Base-by-base conservation (phyloP, 768 basidiomycete genomes). In the Tricholoma flavovirens region DNA sequence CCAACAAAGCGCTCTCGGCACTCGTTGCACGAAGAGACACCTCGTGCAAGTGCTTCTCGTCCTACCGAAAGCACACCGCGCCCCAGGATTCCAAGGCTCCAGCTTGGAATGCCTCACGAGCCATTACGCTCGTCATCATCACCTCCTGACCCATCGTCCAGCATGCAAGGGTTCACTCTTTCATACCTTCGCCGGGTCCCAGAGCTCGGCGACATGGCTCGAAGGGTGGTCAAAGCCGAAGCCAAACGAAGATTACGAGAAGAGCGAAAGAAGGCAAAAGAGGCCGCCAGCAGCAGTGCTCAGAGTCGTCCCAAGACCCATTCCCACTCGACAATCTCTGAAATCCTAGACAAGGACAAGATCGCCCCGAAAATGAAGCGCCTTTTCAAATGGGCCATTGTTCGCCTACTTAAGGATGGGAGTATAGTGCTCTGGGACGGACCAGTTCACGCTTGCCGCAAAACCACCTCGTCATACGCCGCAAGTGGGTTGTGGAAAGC, bases 161-260 rank as follows among this genome's bases (percentile, higher is more conserved):
- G 49, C 0, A 62, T 69, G 35, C 67, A 69, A 33, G 87, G 87
- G 1, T 89, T 86, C 65, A 85, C 88, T 0, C 68, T 90, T 6
- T 88, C 88, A 0, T 84, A 90, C 62, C 76, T 92, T 2, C 82
- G 88, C 6, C 86, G 89, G 46, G 86, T 91, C 0, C 87, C 88
- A 8, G 89, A 88, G 60, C 75, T 92, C 3, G 73, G 79, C 0
- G 73, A 81, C 11, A 74, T 92, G 54, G 88, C 88, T 4, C 71
- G 75, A 21, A 75, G 84, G 9, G 83, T 91, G 1, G 84, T 86
- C 10, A 73, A 79, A 42, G 82, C 83, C 1, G 87, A 87, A 51
- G 70, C 70, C 3, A 80, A 78, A 59, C 77, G 82, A 12, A 76
- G 82, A n/a, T 68, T 71, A 12, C 77, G 78, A 43, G 80, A 77